These are phyloP conservation scores for Clitoria ternatea DNA, from an alignment of 306 rosid genomes.

Conservation along the genomic window DNA sequence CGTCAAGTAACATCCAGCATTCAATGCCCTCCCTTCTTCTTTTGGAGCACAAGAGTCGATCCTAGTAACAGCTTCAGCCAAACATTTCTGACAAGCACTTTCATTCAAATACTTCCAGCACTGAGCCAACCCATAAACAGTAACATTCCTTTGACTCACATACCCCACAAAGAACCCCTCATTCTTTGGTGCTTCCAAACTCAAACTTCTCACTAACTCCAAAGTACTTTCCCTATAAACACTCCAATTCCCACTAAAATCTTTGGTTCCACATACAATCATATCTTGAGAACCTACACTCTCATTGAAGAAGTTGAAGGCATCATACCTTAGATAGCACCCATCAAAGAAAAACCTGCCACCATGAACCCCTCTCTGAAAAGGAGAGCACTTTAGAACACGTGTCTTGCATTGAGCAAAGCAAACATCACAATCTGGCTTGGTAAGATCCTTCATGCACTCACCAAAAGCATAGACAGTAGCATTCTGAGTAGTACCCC, in stretches of 20 bases:
- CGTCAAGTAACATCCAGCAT: constrained; percentile 29
- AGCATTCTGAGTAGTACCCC: constrained; percentile 46
- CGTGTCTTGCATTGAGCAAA: constrained; percentile 57
- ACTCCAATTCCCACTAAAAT: constrained; percentile 17
- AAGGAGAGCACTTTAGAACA: constrained; percentile 47
- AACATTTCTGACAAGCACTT: background rate
- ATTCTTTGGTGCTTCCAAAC: constrained; percentile 16
- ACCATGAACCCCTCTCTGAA: constrained; percentile 45
- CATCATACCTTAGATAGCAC: constrained; percentile 62
- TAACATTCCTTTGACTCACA: constrained; percentile 2
- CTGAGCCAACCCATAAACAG: constrained; percentile 33
- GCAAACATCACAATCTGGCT: constrained; percentile 57
- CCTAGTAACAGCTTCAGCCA: constrained; percentile 17
- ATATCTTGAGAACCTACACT: constrained; percentile 32
- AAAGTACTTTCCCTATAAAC: background rate
- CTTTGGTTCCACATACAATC: background rate
- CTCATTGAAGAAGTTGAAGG: constrained; percentile 46
- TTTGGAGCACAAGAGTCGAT: constrained; percentile 15
- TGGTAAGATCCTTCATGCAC: constrained; percentile 63
- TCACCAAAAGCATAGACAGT: constrained; percentile 56
- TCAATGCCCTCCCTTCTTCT: constrained; percentile 22
- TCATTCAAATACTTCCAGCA: constrained; percentile 20
- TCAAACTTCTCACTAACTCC: constrained; percentile 18
- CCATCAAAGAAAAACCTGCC: constrained; percentile 68
- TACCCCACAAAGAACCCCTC: constrained; percentile 25